Percentiles rank a stretch among this genome's conserved stretches.
Conservation (phyloP, 805 yeast genomes). For the Kodamaea kaohsiungensis region DNA sequence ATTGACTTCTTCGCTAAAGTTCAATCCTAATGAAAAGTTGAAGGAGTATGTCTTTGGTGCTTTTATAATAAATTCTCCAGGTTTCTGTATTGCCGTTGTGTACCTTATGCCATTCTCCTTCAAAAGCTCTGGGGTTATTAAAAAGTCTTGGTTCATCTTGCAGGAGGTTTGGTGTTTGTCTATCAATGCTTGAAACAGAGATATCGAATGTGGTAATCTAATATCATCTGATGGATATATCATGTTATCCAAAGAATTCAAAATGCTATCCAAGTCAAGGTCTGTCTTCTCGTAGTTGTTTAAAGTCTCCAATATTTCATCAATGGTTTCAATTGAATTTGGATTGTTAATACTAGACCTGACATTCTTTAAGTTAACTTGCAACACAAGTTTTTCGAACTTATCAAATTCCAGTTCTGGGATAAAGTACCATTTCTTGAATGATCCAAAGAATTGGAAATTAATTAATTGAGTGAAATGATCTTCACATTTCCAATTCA, state of each 20-base stretch:
- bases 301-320: conserved; percentile 11
- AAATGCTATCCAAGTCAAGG: conserved; percentile 26
- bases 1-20: conserved; percentile 54
- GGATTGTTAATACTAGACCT: conserved; percentile 13
- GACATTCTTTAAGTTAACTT: conserved; percentile 15
- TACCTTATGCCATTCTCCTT: conserved; percentile 48
- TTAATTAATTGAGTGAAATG: conserved; percentile 55
- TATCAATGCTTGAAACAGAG: conserved; percentile 19
- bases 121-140: conserved; percentile 53
- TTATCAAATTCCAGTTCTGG: conserved; percentile 54
- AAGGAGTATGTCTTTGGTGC: conserved; percentile 58
- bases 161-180: conserved; percentile 6
- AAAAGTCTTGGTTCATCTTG: conserved; percentile 42
- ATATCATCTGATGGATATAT: conserved; percentile 28
- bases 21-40: conserved; percentile 54
- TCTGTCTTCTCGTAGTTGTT: background rate
- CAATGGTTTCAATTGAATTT: conserved; percentile 21
- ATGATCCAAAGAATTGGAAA: conserved; percentile 57
- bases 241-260: conserved; percentile 34
- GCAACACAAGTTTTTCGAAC: conserved; percentile 46
- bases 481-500: conserved; percentile 62
- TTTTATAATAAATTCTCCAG: conserved; percentile 61
- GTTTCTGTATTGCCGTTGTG: conserved; percentile 52
- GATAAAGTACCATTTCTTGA: conserved; percentile 62
- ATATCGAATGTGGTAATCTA: conserved; percentile 32